Base-by-base conservation (phyloP, 345 rosid species). In the Camelina hispida region DNA sequence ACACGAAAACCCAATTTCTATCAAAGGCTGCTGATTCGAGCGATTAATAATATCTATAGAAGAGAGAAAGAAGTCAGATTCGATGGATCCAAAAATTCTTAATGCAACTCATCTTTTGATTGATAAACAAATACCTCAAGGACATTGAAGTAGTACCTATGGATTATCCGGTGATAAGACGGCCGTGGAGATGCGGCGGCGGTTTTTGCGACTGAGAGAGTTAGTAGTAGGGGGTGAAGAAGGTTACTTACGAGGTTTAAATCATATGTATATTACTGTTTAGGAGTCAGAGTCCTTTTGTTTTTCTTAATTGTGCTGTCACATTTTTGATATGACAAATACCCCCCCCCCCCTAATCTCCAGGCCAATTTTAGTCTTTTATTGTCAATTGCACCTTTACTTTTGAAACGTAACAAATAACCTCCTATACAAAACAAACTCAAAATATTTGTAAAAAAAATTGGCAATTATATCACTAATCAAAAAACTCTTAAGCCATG, bases 171-270 rank as follows among this genome's bases (percentile, higher is more conserved):
- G 62, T 75, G 20, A 51, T 38, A 50, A 37, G 55, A 53, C 56
- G 38, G 63, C 56, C 5, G 18, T n/a, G 56, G n/a, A 59, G 73
- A 30, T 47, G 30, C 30, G 30, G 30, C 66, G 56, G 56, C 74
- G 60, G 71, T 18, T 43, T 54, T 65, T 37, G 52, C 32, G 14
- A 46, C 67, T 67, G 59, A 3, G 3, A n/a, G 16, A 3, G 34
- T 5, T 57, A 44, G 55, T 30, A 13, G 2, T 1, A 25, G 30
- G 30, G 5, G 54, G n/a, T 2, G 55, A 66, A 38, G 62, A 67
- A 17, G 11, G 20, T 17, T 48, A 58, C 20, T 17, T 48, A 58
- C 20, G 46, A 75, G 73, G 68, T 67, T 66, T 75, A 58, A 34
- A 1, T 7, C 5, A 34, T 40, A 12, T 32, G 4, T 23, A 43